phyloP scores from a whole-genome alignment of 345 rosid genomes.

The Salix arbutifolia region DNA sequence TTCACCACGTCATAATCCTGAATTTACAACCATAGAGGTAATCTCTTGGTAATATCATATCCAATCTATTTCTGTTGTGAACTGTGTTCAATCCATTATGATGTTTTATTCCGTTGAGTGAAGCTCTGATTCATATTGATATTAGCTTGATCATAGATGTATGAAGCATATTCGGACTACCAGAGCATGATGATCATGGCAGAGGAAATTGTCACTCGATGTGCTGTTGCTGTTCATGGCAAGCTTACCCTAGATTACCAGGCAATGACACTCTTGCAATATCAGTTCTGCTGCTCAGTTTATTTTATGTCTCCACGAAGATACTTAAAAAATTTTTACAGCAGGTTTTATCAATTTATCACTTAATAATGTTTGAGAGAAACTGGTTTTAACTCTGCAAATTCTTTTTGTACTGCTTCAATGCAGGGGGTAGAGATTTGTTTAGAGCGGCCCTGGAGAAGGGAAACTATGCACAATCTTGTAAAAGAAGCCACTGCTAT shows the following conservation, averaged over 20 bases:
- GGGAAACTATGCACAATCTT: slow-evolving; percentile 95
- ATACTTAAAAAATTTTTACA: not conserved
- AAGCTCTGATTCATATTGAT: slow-evolving; percentile 23
- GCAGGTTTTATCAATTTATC: not conserved
- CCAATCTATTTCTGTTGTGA: not conserved
- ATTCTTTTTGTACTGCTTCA: slow-evolving; percentile 17
- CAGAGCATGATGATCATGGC: slow-evolving; percentile 90
- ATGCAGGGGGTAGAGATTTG: slow-evolving; percentile 72
- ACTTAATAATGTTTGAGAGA: slow-evolving; percentile 7
- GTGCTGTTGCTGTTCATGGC: slow-evolving; percentile 77
- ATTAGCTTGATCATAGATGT: slow-evolving; percentile 59
- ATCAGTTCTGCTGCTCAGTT: not conserved
- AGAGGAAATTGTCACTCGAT: slow-evolving; percentile 72
- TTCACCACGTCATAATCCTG: slow-evolving; percentile 97
- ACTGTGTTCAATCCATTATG: not conserved
- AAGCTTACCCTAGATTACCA: slow-evolving; percentile 77
- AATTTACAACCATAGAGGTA: slow-evolving; percentile 98
- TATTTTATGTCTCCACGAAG: not conserved
- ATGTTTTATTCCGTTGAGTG: not conserved
- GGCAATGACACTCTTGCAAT: slow-evolving; percentile 33
- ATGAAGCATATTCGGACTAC: slow-evolving; percentile 92
- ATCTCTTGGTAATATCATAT: slow-evolving; percentile 10
- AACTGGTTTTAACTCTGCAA: slow-evolving; percentile 6
- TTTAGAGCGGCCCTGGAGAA: slow-evolving; percentile 87
- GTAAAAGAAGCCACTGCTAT: slow-evolving; percentile 73